Evolutionary conservation across 2,329 filamentous ascomycete species (phyloP).

Genomic region (Xylaria sp.): DNA sequence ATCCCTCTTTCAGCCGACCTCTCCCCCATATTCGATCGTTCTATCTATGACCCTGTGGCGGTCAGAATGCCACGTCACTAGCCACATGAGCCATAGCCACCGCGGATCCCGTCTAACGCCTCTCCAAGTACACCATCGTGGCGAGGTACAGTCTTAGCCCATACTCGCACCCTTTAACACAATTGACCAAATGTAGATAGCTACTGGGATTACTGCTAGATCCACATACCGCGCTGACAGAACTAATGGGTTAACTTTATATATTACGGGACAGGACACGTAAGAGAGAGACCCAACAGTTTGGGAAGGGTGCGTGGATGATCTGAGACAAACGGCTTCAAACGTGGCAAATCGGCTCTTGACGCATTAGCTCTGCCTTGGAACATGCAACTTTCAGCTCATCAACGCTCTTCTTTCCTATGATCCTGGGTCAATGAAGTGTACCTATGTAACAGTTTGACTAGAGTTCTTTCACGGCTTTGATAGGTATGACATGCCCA

Average conservation of each 20-base stretch:
- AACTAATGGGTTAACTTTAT: too few relatives aligned
- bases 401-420: constrained; percentile 30
- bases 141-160: constrained; percentile 35
- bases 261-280: too few relatives aligned
- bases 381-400: constrained; percentile 43
- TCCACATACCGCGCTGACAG: not conserved
- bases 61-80: constrained; percentile 40
- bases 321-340: constrained; percentile 24
- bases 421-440: too few relatives aligned
- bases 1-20: constrained; percentile 11
- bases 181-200: too few relatives aligned
- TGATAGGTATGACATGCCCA: too few relatives aligned
- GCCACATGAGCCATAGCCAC: constrained; percentile 36
- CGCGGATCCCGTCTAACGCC: constrained; percentile 13
- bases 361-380: constrained; percentile 32
- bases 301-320: constrained; percentile 23
- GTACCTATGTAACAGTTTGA: too few relatives aligned
- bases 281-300: constrained; percentile 23
- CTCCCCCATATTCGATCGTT: constrained; percentile 5
- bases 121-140: constrained; percentile 33
- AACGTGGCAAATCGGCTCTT: constrained; percentile 23
- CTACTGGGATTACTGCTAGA: too few relatives aligned
- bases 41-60: constrained; percentile 22
- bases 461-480: too few relatives aligned
- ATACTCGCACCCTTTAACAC: too few relatives aligned